Evolutionary conservation across 768 basidiomycete species (phyloP).

Genomic region (Tricholoma sp.): DNA sequence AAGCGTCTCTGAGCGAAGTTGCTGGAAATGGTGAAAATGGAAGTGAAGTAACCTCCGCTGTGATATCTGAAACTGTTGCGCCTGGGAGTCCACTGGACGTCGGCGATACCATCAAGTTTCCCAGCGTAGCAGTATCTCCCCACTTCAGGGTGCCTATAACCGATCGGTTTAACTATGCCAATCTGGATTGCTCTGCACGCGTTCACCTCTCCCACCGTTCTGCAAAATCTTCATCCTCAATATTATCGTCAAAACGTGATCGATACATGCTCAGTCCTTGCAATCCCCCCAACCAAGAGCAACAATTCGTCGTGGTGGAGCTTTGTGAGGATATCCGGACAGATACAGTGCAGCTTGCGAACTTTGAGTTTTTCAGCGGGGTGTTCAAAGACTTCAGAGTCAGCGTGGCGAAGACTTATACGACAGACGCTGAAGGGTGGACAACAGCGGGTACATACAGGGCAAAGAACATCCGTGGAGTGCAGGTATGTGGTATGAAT

Average conservation of each 20-base stretch:
- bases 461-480: conserved; percentile 87
- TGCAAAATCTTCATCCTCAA: conserved; percentile 77
- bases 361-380: conserved; percentile 97
- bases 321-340: conserved; percentile 97
- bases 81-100: conserved; percentile 13
- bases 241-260: conserved; percentile 87
- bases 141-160: conserved; percentile 70
- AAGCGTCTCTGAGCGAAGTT: conserved; percentile 3
- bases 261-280: conserved; percentile 97
- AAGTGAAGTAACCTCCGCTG: conserved; percentile 6
- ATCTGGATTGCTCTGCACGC: conserved; percentile 87
- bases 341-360: conserved; percentile 93
- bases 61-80: conserved; percentile 6
- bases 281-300: conserved; percentile 43
- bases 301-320: conserved; percentile 87
- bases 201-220: conserved; percentile 79
- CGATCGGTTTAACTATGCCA: conserved; percentile 94
- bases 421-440: conserved; percentile 58
- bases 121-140: conserved; percentile 38
- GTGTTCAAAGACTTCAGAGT: conserved; percentile 91
- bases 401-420: conserved; percentile 80
- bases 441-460: conserved; percentile 68
- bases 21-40: neutral
- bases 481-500: conserved; percentile 60
- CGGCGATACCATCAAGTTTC: conserved; percentile 14